phyloP scores from a whole-genome alignment of 2,329 filamentous ascomycete species.

The Berkeleyomyces basicola region DNA sequence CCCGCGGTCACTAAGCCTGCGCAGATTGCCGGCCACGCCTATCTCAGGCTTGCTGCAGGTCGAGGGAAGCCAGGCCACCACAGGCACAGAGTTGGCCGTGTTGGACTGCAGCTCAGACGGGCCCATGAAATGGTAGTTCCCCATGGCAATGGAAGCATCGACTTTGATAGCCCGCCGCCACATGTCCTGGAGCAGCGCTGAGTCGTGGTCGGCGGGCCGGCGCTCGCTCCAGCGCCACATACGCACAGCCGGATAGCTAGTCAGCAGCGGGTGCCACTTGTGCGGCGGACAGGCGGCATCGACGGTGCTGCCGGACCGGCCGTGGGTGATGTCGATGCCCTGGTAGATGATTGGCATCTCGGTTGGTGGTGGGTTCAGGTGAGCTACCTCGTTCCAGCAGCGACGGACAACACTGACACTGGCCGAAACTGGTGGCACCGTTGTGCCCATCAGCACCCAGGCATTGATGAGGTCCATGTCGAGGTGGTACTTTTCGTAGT shows the following conservation, averaged over 20 bases:
- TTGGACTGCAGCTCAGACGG: background rate
- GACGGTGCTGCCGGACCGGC: background rate
- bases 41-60: background rate
- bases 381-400: background rate
- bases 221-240: conserved; percentile 4
- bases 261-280: background rate
- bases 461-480: conserved; percentile 5
- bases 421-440: background rate
- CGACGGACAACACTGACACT: background rate
- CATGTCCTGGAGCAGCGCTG: background rate
- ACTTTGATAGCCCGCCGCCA: background rate
- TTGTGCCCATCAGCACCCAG: background rate
- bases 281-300: background rate
- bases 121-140: background rate
- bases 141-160: background rate
- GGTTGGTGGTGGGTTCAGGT: background rate
- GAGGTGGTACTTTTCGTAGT: background rate
- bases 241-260: background rate
- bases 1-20: background rate
- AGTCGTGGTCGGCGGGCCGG: background rate
- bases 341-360: background rate
- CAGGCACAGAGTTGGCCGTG: background rate
- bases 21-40: background rate
- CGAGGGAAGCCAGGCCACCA: background rate
- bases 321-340: background rate